phyloP scores from a whole-genome alignment of 1,284 basidiomycete species.

The Malassezia slooffiae region DNA sequence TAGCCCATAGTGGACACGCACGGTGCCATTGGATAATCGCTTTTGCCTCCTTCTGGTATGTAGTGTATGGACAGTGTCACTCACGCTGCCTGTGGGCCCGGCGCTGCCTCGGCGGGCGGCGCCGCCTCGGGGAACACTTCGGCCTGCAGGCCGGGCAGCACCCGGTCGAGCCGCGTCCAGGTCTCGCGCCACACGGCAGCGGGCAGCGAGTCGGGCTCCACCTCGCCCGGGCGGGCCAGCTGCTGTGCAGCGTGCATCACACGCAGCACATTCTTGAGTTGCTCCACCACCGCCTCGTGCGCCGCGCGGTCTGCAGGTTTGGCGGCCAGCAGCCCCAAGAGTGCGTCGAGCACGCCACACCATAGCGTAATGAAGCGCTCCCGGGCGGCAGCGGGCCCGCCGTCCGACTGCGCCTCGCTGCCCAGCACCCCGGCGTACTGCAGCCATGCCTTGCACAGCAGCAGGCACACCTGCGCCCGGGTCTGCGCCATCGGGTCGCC shows the following conservation, averaged over 20 bases:
- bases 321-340: slow-evolving; percentile 3
- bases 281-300: slow-evolving; percentile 86
- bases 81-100: background rate
- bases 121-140: too few relatives aligned
- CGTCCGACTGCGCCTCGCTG: background rate
- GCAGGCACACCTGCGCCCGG: slow-evolving; percentile 68
- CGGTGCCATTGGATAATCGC: too few relatives aligned
- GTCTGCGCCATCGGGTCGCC: slow-evolving; percentile 72
- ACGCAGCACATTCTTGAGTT: slow-evolving; percentile 87
- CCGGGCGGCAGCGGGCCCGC: too few relatives aligned
- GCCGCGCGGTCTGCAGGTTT: too few relatives aligned
- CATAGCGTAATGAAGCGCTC: slow-evolving; percentile 55
- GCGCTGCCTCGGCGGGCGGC: background rate
- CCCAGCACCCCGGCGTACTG: slow-evolving; percentile 70
- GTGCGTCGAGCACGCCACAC: slow-evolving; percentile 52
- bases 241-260: slow-evolving; percentile 85
- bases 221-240: slow-evolving; percentile 47
- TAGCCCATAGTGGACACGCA: too few relatives aligned
- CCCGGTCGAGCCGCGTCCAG: slow-evolving; percentile 4
- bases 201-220: slow-evolving; percentile 3
- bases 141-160: slow-evolving; percentile 3
- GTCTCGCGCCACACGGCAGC: slow-evolving; percentile 9
- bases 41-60: background rate
- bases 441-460: slow-evolving; percentile 90
- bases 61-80: background rate